Evolutionary conservation across 805 yeast species (phyloP).

Genomic region (Saturnispora dispora): DNA sequence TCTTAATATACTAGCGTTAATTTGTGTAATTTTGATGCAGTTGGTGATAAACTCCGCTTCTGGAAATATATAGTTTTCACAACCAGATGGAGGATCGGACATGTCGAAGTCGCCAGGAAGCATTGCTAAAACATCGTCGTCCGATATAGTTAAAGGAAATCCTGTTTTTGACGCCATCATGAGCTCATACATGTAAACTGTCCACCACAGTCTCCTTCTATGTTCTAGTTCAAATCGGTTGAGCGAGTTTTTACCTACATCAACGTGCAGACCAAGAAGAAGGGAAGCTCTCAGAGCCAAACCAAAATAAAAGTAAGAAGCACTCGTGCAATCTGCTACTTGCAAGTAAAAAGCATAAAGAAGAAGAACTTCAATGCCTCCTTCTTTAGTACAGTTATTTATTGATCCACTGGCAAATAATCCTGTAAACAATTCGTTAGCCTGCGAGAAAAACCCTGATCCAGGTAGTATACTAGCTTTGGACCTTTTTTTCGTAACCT

Average conservation of each 20-base stretch:
- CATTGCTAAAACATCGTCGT: slow-evolving; percentile 71
- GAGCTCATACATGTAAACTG: slow-evolving; percentile 39
- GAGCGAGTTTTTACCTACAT: slow-evolving; percentile 56
- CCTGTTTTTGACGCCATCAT: slow-evolving; percentile 82
- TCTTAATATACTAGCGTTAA: slow-evolving; percentile 63
- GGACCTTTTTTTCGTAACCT: neutral
- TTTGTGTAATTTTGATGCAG: slow-evolving; percentile 71
- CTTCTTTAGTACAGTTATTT: slow-evolving; percentile 68
- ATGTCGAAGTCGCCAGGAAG: slow-evolving; percentile 65
- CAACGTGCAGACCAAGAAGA: slow-evolving; percentile 74
- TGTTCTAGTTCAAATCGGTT: slow-evolving; percentile 48
- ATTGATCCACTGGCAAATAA: slow-evolving; percentile 72
- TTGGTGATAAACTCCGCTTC: slow-evolving; percentile 69
- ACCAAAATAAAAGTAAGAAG: slow-evolving; percentile 74
- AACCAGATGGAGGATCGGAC: slow-evolving; percentile 50
- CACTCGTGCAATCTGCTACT: slow-evolving; percentile 77
- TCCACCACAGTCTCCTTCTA: slow-evolving; percentile 32
- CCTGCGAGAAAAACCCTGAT: slow-evolving; percentile 67
- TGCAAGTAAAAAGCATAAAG: slow-evolving; percentile 72
- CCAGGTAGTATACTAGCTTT: slow-evolving; percentile 54
- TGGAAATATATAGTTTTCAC: slow-evolving; percentile 63
- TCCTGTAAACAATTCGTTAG: slow-evolving; percentile 71
- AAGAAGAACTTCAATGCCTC: slow-evolving; percentile 68
- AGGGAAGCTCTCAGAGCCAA: slow-evolving; percentile 64
- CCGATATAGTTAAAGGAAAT: slow-evolving; percentile 67